Base-by-base conservation (phyloP, 306 rosid genomes). In the Corylus avellana region DNA sequence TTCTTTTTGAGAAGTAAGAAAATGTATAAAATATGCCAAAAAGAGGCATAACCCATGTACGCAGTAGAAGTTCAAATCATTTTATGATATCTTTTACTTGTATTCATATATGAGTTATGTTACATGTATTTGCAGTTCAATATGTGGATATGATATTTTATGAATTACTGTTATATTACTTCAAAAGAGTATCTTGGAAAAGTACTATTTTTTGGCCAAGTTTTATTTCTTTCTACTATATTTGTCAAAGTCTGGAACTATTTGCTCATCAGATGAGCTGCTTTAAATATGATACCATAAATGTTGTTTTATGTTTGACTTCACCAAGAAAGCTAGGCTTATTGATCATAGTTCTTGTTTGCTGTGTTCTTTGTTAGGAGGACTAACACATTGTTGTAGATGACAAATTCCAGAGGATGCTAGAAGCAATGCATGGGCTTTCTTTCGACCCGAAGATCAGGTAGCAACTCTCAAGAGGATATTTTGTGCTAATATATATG, bases 401-500 rank as follows among this genome's bases (percentile, higher is more conserved):
- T 81, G 61, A 71, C 96, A 95, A 98, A 95, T 95, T 75, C 99
- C 99, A 46, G 87, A 86, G 75, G 97, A 93, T 76, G 99, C 98
- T 54, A 87, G 99, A 84, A 95, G 96, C 89, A 95, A 93, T 25
- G 93, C 96, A 12, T 95, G 99, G 99, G 25, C 98, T 91, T 85
- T 95, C 98, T 72, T 93, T 95, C 78, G 98, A 95, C 76, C 96
- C 98, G 77, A 95, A 95, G 89, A 90, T 95, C 85, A 90, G 98
- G 86, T 98, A 95, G 82, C 98, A 95, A 81, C 98, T 95, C 84
- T 92, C 98, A 64, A 84, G 98, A 81, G 98, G 98, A 77, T 94
- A 95, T 85, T 92, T 94, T 32, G 93, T 95, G 7, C 84, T 84
- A 83, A 90, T 95, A 87, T 88, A 67, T 35, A 92, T 95, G 98